phyloP scores from a whole-genome alignment of 2,329 filamentous ascomycete species.

The Arthrobotrys megalospora region DNA sequence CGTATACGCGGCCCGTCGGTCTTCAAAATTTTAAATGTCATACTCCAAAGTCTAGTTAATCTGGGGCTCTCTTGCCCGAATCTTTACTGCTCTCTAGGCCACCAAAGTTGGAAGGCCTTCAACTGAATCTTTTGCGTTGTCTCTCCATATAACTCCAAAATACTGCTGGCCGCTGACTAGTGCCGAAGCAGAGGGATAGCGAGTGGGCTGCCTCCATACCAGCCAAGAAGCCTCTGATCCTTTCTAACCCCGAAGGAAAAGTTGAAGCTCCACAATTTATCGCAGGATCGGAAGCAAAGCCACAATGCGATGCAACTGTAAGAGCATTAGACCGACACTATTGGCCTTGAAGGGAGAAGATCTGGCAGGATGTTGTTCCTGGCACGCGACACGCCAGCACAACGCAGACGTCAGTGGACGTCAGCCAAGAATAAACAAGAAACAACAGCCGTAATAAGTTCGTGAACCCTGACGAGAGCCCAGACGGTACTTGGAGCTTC shows the following conservation, averaged over 20 bases:
- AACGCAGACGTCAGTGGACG: constrained; percentile 54
- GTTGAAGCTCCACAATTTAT: background rate
- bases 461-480: constrained; percentile 12
- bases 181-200: too few relatives aligned
- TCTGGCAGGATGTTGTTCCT: background rate
- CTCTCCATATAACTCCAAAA: too few relatives aligned
- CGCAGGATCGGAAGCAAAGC: background rate
- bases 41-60: too few relatives aligned
- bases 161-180: too few relatives aligned
- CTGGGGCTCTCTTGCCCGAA: too few relatives aligned
- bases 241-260: background rate
- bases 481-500: background rate
- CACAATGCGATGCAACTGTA: constrained; percentile 4
- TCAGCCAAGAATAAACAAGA: constrained; percentile 49
- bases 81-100: too few relatives aligned
- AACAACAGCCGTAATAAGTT: constrained; percentile 14
- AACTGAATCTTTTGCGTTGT: too few relatives aligned
- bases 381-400: constrained; percentile 41
- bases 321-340: background rate
- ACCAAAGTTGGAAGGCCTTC: too few relatives aligned
- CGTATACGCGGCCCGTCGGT: too few relatives aligned
- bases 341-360: background rate
- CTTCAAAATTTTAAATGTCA: too few relatives aligned
- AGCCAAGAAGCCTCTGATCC: background rate
- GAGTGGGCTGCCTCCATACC: too few relatives aligned